A percentile compares a stretch with the other conserved stretches of the same genome.
Evolutionary conservation across 2,329 filamentous ascomycete species (phyloP).

Genomic region (Cladobotryum mycophilum): DNA sequence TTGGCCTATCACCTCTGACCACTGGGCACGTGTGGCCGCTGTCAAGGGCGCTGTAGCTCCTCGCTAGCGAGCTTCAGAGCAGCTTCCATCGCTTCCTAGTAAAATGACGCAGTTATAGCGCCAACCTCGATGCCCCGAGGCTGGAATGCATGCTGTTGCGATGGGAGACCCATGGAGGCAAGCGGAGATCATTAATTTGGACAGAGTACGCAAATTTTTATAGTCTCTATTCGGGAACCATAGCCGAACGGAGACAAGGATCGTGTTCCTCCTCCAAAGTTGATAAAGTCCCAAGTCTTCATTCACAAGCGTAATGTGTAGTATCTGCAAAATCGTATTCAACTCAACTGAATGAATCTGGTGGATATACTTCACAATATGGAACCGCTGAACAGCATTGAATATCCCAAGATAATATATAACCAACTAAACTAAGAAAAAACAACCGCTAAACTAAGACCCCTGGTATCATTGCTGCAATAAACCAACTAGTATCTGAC

Average conservation of each 20-base stretch:
- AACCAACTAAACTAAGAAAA: neutral
- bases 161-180: neutral
- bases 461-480: conserved; percentile 9
- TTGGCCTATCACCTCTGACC: neutral
- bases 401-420: too few relatives aligned
- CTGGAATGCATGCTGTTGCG: neutral
- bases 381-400: too few relatives aligned
- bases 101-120: neutral
- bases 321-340: too few relatives aligned
- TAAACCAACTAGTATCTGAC: neutral
- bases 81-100: neutral
- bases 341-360: neutral
- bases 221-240: neutral
- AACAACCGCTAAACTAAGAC: neutral
- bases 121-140: neutral
- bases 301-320: too few relatives aligned
- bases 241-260: too few relatives aligned
- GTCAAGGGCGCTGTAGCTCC: neutral
- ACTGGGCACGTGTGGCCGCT: neutral
- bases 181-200: neutral
- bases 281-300: too few relatives aligned
- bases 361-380: neutral
- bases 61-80: neutral
- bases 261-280: too few relatives aligned
- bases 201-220: neutral